A percentile compares a stretch with the other conserved stretches of the same genome.
Conservation (phyloP, 257 asterid genomes). For the Petunia secreta region DNA sequence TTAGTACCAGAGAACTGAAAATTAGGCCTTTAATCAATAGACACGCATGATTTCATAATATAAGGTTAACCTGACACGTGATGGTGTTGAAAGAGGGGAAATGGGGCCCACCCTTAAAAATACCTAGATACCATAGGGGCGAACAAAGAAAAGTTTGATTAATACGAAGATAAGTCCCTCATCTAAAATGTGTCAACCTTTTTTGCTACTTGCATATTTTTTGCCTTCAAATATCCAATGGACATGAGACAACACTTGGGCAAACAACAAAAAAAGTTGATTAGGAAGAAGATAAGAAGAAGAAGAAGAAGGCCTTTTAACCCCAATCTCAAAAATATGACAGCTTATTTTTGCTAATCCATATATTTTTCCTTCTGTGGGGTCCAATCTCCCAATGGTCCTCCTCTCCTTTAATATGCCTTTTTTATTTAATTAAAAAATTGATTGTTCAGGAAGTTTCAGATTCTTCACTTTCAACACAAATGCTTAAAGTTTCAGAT, state of each 20-base stretch:
- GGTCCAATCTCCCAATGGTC: not conserved
- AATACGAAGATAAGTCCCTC: constrained; percentile 7
- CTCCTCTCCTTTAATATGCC: not conserved
- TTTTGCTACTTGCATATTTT: not conserved
- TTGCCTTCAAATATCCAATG: constrained; percentile 2
- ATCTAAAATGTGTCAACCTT: constrained; percentile 10
- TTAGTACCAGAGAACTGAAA: constrained; percentile 32
- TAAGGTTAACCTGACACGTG: constrained; percentile 35
- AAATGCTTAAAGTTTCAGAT: too few relatives aligned
- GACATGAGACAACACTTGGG: constrained; percentile 9
- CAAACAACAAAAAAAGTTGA: constrained; percentile 30
- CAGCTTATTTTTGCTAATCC: constrained; percentile 21
- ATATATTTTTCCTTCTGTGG: not conserved
- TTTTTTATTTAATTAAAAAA: not conserved
- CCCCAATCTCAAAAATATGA: constrained; percentile 18
- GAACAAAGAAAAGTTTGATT: not conserved
- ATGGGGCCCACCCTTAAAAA: constrained; percentile 39
- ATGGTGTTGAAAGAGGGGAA: constrained; percentile 5
- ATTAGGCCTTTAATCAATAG: constrained; percentile 36
- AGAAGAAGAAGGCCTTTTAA: constrained; percentile 27
- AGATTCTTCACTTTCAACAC: too few relatives aligned
- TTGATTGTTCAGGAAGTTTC: not conserved
- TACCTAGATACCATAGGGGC: not conserved
- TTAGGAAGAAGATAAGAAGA: constrained; percentile 28
- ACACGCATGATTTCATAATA: constrained; percentile 37